A percentile compares a stretch with the other conserved stretches of the same genome.
These are phyloP conservation scores for Malassezia dermatis DNA, from an alignment of 1,284 basidiomycete species.

Conservation along the genomic window DNA sequence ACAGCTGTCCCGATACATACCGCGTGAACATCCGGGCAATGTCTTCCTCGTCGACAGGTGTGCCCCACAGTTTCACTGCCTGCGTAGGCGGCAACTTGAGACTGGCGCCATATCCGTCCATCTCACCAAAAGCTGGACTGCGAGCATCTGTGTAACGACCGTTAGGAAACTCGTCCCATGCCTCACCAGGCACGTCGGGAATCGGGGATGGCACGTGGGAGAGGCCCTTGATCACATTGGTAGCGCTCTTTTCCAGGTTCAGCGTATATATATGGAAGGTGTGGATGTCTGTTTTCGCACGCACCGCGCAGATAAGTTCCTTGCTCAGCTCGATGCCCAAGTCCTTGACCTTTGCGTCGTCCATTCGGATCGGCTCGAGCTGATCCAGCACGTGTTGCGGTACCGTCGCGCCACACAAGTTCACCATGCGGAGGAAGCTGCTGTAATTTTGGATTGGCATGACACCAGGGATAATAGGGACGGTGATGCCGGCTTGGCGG, in stretches of 20 bases:
- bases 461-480: constrained; percentile 86
- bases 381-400: constrained; percentile 62
- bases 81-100: constrained; percentile 53
- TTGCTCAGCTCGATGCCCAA: constrained; percentile 59
- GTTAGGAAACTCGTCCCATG: constrained; percentile 47
- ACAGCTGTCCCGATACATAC: constrained; percentile 60
- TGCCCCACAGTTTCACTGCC: constrained; percentile 68
- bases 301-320: constrained; percentile 59
- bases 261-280: constrained; percentile 94
- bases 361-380: constrained; percentile 61
- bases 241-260: constrained; percentile 92
- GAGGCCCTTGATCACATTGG: constrained; percentile 60
- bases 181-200: constrained; percentile 10
- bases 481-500: constrained; percentile 60
- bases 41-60: constrained; percentile 61
- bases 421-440: constrained; percentile 80
- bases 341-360: constrained; percentile 81
- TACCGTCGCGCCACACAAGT: constrained; percentile 72
- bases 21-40: constrained; percentile 69
- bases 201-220: constrained; percentile 1
- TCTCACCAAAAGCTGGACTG: constrained; percentile 43
- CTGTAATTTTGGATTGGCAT: constrained; percentile 97
- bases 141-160: constrained; percentile 45
- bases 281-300: constrained; percentile 57
- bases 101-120: constrained; percentile 46